Evolutionary conservation across 441 rosid genomes (phyloP).

Genomic region (Capsella rubella): DNA sequence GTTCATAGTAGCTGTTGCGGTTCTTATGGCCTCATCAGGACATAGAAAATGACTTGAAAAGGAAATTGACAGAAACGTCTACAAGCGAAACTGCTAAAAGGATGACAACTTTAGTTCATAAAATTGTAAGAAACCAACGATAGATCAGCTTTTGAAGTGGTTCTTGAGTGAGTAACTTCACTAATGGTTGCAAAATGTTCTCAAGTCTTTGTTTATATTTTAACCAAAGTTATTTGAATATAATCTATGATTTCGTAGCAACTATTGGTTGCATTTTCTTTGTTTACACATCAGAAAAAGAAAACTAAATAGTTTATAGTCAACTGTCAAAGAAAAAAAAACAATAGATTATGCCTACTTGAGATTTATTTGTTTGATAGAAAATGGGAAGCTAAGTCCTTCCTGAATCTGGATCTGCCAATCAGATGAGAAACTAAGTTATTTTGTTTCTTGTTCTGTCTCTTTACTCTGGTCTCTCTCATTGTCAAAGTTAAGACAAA

Average conservation of each 20-base stretch:
- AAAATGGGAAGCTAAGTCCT: background rate
- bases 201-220: slow-evolving; percentile 17
- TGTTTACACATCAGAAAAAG: background rate
- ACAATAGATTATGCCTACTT: background rate
- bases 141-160: slow-evolving; percentile 68
- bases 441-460: background rate
- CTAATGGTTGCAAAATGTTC: background rate
- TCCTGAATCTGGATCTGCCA: slow-evolving; percentile 7
- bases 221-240: background rate
- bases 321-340: background rate
- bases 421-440: background rate
- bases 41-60: slow-evolving; percentile 60
- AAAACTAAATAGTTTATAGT: background rate
- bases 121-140: slow-evolving; percentile 60
- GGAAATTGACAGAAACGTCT: background rate
- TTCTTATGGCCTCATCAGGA: slow-evolving; percentile 87
- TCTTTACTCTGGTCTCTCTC: background rate
- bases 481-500: background rate
- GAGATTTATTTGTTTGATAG: background rate
- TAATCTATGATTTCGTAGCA: background rate
- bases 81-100: background rate
- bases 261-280: background rate
- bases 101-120: slow-evolving; percentile 6
- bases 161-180: slow-evolving; percentile 53
- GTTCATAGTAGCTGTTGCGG: slow-evolving; percentile 76